Conservation (phyloP, 345 rosid genomes). For the Crucihimalaya himalaica region DNA sequence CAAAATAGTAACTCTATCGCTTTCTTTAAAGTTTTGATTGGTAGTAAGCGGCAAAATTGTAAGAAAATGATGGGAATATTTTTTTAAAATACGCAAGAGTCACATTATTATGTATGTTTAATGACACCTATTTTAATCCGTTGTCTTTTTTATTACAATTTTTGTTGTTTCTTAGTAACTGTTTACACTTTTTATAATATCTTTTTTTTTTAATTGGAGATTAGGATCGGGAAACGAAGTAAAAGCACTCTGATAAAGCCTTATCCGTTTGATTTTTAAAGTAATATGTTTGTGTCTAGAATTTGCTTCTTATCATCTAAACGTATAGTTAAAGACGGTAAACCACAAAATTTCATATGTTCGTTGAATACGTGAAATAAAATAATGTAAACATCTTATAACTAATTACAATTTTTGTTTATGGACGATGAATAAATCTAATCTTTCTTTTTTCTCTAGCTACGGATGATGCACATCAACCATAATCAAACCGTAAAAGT, state of each 20-base stretch:
- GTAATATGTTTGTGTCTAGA: no score
- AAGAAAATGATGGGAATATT: neutral
- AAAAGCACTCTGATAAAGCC: no score
- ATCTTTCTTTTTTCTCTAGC: no score
- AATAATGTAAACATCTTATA: neutral
- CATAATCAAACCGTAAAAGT: conserved; percentile 5
- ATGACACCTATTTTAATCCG: no score
- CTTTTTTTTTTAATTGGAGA: no score
- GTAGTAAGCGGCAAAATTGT: neutral
- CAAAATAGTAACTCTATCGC: neutral
- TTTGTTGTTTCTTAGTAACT: no score
- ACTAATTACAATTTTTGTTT: no score
- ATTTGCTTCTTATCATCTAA: neutral
- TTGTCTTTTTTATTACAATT: neutral
- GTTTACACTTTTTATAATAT: no score
- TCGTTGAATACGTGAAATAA: neutral
- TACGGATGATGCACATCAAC: neutral
- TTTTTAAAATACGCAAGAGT: neutral
- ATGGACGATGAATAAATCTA: no score
- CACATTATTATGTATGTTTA: neutral
- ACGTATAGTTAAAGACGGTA: neutral
- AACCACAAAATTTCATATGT: no score
- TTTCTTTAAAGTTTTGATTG: neutral
- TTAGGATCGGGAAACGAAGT: neutral
- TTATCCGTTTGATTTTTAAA: neutral